Percentiles rank a stretch among this genome's conserved stretches.
Evolutionary conservation across 352 stramenopile species (phyloP).

Genomic region (Blastocystis hominis): DNA sequence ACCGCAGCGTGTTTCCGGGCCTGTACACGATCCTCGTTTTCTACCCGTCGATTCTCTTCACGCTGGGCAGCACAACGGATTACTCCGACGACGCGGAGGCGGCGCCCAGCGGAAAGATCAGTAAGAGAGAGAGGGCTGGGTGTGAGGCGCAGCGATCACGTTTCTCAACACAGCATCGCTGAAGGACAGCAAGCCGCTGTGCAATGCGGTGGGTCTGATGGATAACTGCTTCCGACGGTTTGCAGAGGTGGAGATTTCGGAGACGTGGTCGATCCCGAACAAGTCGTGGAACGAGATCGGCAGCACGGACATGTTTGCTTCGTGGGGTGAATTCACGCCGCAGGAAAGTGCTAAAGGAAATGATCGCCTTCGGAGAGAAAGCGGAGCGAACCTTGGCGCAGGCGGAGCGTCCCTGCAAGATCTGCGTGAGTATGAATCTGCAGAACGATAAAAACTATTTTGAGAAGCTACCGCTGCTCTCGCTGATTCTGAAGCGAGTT

Average conservation of each 20-base stretch:
- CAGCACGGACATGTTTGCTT: not conserved
- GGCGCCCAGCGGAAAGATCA: slow-evolving; percentile 1
- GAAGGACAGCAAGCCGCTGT: not conserved
- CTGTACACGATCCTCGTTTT: slow-evolving; percentile 7
- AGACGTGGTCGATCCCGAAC: slow-evolving; percentile 13
- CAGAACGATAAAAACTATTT: slow-evolving; percentile 53
- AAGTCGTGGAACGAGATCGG: slow-evolving; percentile 30
- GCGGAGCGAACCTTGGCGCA: not conserved
- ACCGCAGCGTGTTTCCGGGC: slow-evolving; percentile 16
- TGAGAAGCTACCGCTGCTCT: slow-evolving; percentile 36
- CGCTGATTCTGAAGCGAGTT: slow-evolving; percentile 40
- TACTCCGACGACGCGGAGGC: slow-evolving; percentile 22
- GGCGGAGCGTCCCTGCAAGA: not conserved
- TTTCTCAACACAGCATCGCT: slow-evolving; percentile 32
- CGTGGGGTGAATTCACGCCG: not conserved
- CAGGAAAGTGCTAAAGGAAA: slow-evolving; percentile 47
- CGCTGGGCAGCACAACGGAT: slow-evolving; percentile 10
- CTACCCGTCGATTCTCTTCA: slow-evolving; percentile 43
- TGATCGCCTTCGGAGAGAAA: slow-evolving; percentile 42
- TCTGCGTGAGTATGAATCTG: slow-evolving; percentile 51
- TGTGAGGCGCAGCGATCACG: not conserved
- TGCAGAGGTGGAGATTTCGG: slow-evolving; percentile 15
- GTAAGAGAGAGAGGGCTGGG: not conserved
- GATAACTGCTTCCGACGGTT: slow-evolving; percentile 48
- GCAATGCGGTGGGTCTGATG: slow-evolving; percentile 16